Conservation (phyloP, 2,329 filamentous ascomycete species). For the Aspergillus calidoustus region DNA sequence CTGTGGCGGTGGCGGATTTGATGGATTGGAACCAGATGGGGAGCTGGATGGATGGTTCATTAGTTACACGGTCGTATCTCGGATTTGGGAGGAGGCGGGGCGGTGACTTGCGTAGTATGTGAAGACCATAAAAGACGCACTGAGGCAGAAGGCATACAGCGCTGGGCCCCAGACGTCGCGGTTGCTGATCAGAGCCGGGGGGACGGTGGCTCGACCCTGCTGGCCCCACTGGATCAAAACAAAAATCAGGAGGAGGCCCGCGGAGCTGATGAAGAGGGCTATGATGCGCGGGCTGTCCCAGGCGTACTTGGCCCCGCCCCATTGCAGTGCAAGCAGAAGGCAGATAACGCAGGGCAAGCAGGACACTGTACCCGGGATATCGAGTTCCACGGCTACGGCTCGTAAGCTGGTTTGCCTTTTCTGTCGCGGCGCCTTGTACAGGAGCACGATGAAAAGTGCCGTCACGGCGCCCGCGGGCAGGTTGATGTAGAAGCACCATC, state of each 20-base stretch:
- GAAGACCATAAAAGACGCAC: slow-evolving; percentile 49
- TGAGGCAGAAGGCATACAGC: slow-evolving; percentile 47
- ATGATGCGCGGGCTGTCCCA: slow-evolving; percentile 48
- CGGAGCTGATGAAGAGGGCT: too few relatives aligned
- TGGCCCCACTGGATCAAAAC: slow-evolving; percentile 29
- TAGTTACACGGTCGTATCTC: background rate
- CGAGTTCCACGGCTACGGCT: too few relatives aligned
- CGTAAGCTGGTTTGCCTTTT: too few relatives aligned
- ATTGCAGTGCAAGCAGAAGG: slow-evolving; percentile 46
- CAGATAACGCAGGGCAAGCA: too few relatives aligned
- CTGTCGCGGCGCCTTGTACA: too few relatives aligned
- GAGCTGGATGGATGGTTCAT: slow-evolving; percentile 30
- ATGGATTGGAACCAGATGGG: slow-evolving; percentile 52
- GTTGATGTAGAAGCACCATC: slow-evolving; percentile 62
- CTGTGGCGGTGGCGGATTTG: slow-evolving; percentile 39
- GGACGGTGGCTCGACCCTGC: slow-evolving; percentile 50
- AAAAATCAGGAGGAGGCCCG: slow-evolving; percentile 28
- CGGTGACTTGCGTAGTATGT: slow-evolving; percentile 47
- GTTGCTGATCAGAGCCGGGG: slow-evolving; percentile 49
- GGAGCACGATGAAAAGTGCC: slow-evolving; percentile 47
- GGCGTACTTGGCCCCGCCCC: slow-evolving; percentile 55
- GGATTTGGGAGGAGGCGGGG: background rate
- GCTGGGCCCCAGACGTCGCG: slow-evolving; percentile 49
- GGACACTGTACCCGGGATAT: too few relatives aligned
- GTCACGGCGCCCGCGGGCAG: slow-evolving; percentile 52